A percentile compares a stretch with the other conserved stretches of the same genome.
Evolutionary conservation across 257 asterid species (phyloP).

Genomic region (Petrea volubilis): DNA sequence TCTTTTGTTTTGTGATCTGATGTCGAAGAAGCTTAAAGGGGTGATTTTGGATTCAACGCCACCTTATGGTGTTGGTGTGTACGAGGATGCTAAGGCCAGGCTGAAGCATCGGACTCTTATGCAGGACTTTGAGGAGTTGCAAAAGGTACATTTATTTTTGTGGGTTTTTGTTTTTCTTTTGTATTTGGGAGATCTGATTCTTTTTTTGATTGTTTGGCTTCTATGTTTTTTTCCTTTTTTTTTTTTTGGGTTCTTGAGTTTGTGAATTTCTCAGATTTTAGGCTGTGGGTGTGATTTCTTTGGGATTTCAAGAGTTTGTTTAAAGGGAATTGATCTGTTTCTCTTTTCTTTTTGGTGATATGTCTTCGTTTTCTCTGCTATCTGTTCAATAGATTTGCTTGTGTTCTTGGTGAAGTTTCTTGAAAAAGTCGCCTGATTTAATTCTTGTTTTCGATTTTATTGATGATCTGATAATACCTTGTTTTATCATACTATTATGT

Average conservation of each 20-base stretch:
- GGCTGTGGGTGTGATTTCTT: not conserved
- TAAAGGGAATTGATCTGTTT: slow-evolving; percentile 22
- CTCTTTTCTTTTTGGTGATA: slow-evolving; percentile 26
- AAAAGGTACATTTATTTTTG: slow-evolving; percentile 44
- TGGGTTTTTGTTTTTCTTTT: slow-evolving; percentile 15
- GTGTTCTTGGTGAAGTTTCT: not conserved
- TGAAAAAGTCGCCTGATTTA: slow-evolving; percentile 9
- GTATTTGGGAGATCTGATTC: slow-evolving; percentile 31
- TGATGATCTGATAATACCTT: not conserved
- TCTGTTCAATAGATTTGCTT: not conserved
- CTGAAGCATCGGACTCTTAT: slow-evolving; percentile 59
- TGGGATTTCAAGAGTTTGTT: not conserved
- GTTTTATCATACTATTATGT: not conserved
- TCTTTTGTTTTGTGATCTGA: slow-evolving; percentile 45
- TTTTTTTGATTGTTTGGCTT: not conserved
- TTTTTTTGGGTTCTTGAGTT: slow-evolving; percentile 6
- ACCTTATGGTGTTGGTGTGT: slow-evolving; percentile 29
- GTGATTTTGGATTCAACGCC: slow-evolving; percentile 35
- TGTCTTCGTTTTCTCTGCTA: slow-evolving; percentile 26
- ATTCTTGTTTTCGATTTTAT: not conserved
- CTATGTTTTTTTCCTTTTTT: too few species aligned
- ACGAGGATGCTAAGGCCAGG: slow-evolving; percentile 48
- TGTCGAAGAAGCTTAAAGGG: slow-evolving; percentile 70
- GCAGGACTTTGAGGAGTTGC: slow-evolving; percentile 73
- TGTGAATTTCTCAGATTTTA: slow-evolving; percentile 17